Evolutionary conservation across 768 basidiomycete species (phyloP), one percentile per base, ranked within the genome.

Genomic region (Trametes sanguinea): DNA sequence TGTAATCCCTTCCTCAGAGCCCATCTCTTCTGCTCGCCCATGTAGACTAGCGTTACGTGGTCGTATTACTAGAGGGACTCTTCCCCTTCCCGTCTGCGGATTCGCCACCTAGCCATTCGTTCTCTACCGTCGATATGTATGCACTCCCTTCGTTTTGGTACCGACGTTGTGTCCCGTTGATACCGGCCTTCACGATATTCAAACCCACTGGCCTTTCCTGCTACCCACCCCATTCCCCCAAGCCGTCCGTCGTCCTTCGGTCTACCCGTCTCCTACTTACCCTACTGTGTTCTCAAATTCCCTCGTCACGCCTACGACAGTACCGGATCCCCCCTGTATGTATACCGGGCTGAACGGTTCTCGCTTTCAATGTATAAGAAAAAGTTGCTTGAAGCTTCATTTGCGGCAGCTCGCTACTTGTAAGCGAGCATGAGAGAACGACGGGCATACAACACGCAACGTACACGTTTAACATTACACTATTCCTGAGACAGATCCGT

Each of bases 21-120:
- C 37, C 59, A 29, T 59, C 57, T 55, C 42, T 60, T 52, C 27
- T 60, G 54, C 58, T 60, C 51, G 43, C 63, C 48, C 63, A 60
- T 64, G 63, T 60, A 64, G 63, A 64, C 58, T 56, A 64, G 54
- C 33, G 45, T 60, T 60, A 42, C 63, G 59, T 64, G 63, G 63
- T 56, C 59, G 63, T 64, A 27, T 32, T 44, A 51, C 52, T 60
- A 60, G 58, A 64, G 48, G 58, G 63, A 64, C 63, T 64, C 63
- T 55, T 29, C 37, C 29, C 43, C 6, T 30, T 35, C 7, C n/a
- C 17, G 35, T 13, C 37, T 32, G 43, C 56, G n/a, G 32, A 6
- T n/a, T 60, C 39, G 43, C 27, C 33, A 11, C 48, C 35, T 54
- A 35, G 44, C 35, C 32, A 16, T 60, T 39, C 55, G 48, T 48